These are phyloP conservation scores for Coccomyxa sp. DNA, from an alignment of 139 green algal species.

Conservation along the genomic window DNA sequence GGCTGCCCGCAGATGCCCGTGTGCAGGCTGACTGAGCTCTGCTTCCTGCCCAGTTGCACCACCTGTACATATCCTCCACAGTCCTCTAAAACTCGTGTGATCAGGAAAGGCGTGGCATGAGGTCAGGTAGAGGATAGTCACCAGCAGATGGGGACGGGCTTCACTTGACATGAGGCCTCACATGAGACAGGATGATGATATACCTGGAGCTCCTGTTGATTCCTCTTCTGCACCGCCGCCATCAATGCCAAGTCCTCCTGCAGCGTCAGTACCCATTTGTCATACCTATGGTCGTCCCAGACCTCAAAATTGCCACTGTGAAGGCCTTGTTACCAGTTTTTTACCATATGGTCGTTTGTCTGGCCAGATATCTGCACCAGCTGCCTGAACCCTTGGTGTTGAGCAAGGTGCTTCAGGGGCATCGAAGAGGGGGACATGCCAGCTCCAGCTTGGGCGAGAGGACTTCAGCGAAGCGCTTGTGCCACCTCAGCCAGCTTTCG, in stretches of 20 bases:
- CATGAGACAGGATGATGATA: too few relatives aligned
- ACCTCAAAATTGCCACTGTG: not conserved
- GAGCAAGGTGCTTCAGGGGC: not conserved
- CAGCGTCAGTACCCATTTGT: not conserved
- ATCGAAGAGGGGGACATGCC: not conserved
- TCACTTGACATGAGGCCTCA: too few relatives aligned
- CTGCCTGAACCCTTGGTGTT: not conserved
- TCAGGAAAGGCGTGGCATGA: too few relatives aligned
- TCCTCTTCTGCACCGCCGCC: not conserved
- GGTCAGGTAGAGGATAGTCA: too few relatives aligned
- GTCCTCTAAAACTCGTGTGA: too few relatives aligned
- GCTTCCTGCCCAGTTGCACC: not conserved
- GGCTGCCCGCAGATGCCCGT: not conserved
- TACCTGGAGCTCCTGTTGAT: too few relatives aligned
- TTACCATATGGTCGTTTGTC: too few relatives aligned
- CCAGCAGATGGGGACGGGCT: too few relatives aligned
- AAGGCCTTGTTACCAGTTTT: not conserved
- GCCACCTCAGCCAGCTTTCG: conserved; percentile 2
- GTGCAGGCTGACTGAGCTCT: not conserved
- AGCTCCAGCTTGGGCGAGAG: not conserved
- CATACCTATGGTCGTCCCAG: too few relatives aligned
- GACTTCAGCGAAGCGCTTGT: not conserved
- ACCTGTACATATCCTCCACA: not conserved
- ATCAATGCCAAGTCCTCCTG: conserved; percentile 6
- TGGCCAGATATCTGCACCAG: not conserved